These are phyloP conservation scores for Carex scoparia DNA, from an alignment of 176 grass and related monocot species.

Conservation along the genomic window DNA sequence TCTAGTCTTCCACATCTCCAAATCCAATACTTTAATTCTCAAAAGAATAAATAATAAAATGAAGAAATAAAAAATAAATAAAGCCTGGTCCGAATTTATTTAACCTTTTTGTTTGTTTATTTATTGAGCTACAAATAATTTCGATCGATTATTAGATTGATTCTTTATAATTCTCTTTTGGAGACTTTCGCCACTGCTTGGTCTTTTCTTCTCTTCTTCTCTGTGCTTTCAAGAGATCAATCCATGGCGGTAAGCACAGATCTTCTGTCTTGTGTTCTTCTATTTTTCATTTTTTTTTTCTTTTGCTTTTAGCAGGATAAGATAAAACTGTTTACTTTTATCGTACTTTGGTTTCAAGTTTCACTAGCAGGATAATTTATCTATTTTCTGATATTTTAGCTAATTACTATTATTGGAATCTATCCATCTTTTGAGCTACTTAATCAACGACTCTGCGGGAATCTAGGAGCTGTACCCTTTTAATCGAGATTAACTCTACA, in stretches of 20 bases:
- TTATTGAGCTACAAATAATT: conserved; percentile 1
- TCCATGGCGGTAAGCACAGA: conserved; percentile 53
- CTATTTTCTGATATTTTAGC: neutral
- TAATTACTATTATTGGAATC: neutral
- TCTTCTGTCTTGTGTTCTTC: neutral
- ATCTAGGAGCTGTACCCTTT: neutral
- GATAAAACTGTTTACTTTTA: neutral
- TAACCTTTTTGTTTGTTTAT: conserved; percentile 13
- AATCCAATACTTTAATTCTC: conserved; percentile 12
- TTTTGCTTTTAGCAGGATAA: conserved; percentile 4
- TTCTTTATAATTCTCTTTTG: conserved; percentile 17
- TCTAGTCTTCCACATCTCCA: neutral
- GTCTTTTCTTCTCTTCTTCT: neutral
- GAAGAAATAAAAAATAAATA: neutral
- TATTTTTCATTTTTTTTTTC: neutral
- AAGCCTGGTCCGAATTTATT: neutral
- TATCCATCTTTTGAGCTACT: conserved; percentile 7
- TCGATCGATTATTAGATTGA: neutral
- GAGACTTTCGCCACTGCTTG: conserved; percentile 20
- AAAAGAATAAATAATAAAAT: neutral
- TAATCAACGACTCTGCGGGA: neutral
- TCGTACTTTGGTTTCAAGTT: neutral
- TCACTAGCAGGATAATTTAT: neutral
- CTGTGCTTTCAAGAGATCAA: conserved; percentile 25
- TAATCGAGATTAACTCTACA: neutral